These are phyloP conservation scores for Candida tibetensis DNA, from an alignment of 805 yeast genomes.

Conservation along the genomic window DNA sequence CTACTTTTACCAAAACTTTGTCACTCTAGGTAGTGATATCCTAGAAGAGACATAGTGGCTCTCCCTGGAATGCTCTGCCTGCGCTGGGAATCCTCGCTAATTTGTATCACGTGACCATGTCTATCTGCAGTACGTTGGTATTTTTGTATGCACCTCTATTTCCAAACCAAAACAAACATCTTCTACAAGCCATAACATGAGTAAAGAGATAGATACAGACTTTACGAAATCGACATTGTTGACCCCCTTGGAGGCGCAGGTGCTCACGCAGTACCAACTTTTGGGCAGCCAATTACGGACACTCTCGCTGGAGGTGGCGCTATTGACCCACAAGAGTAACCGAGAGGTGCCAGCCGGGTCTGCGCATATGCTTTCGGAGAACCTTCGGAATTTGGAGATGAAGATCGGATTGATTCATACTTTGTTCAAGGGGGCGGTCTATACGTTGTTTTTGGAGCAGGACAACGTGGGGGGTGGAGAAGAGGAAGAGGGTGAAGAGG, in stretches of 20 bases:
- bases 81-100: no score
- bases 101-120: no score
- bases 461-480: conserved; percentile 16
- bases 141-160: no score
- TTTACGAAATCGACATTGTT: conserved; percentile 18
- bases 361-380: conserved; percentile 39
- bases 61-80: no score
- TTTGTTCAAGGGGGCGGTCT: conserved; percentile 66
- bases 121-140: no score
- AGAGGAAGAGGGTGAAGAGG: not conserved
- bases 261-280: conserved; percentile 37
- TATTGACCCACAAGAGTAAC: conserved; percentile 19
- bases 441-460: conserved; percentile 56
- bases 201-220: conserved; percentile 11
- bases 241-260: conserved; percentile 30
- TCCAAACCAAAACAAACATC: conserved; percentile 1
- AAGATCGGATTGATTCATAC: conserved; percentile 66
- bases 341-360: conserved; percentile 12
- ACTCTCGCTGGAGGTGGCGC: conserved; percentile 31
- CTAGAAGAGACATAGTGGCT: no score
- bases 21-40: no score
- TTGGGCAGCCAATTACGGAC: conserved; percentile 32
- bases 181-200: not conserved
- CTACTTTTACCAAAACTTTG: no score
- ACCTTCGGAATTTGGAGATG: conserved; percentile 58